Conservation (phyloP, 176 grass and related monocot species). For the Lolium rigidum region DNA sequence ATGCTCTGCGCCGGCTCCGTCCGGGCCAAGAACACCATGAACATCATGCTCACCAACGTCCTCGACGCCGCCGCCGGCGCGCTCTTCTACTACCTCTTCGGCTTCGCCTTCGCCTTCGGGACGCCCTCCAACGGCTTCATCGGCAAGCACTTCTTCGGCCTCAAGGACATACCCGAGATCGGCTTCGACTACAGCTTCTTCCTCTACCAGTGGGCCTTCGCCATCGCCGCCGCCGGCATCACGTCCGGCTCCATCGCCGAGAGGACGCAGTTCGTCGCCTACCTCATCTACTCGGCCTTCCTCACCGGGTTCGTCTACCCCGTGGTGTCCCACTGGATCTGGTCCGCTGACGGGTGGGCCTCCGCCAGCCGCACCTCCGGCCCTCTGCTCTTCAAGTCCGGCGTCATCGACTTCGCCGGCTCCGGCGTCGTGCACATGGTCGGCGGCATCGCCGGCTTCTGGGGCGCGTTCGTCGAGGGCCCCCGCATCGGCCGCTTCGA, state of each 20-base stretch:
- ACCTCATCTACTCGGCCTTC: constrained; percentile 94
- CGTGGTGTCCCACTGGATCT: constrained; percentile 94
- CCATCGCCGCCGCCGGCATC: constrained; percentile 97
- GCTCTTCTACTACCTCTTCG: constrained; percentile 96
- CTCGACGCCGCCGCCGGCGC: constrained; percentile 85
- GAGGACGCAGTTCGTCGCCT: constrained; percentile 91
- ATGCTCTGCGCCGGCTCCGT: constrained; percentile 96
- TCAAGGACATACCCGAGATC: constrained; percentile 62
- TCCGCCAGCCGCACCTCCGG: constrained; percentile 49
- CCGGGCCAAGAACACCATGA: constrained; percentile 97
- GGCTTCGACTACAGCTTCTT: constrained; percentile 83
- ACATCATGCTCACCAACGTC: constrained; percentile 99
- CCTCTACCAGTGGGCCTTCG: constrained; percentile 99
- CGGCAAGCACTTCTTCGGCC: constrained; percentile 91
- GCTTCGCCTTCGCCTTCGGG: constrained; percentile 94
- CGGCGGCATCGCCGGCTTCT: constrained; percentile 84
- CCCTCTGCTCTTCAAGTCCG: constrained; percentile 73
- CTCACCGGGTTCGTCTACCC: constrained; percentile 95
- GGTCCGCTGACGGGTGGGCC: constrained; percentile 88
- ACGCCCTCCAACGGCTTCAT: constrained; percentile 89
- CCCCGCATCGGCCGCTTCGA: constrained; percentile 85
- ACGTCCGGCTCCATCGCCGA: constrained; percentile 94
- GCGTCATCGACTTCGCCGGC: constrained; percentile 96
- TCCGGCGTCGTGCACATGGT: constrained; percentile 98
- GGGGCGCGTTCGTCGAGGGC: constrained; percentile 94